Evolutionary conservation across 768 basidiomycete species (phyloP), one percentile per base, ranked within the genome.

Genomic region (Termitomyces sp.): DNA sequence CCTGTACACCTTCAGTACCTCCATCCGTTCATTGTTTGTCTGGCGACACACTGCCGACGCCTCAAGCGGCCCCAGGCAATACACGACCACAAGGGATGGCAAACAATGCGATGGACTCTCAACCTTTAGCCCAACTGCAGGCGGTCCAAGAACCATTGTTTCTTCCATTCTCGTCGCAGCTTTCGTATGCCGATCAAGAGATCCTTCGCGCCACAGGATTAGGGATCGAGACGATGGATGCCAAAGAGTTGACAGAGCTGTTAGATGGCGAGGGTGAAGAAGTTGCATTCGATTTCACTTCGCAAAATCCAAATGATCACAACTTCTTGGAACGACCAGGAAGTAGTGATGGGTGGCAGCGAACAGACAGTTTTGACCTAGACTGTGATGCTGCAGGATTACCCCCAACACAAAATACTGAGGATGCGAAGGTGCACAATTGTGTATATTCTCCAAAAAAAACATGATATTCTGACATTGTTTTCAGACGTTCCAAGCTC

Each of bases 161-260:
- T 67, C 63, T 76, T 56, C 73, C 83, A 26, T 59, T 62, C 34
- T 76, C 77, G 7, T 80, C 85, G n/a, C 86, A 86, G 65, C 75
- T 87, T 37, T 86, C 88, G 3, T 75, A 74, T 29, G 77, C 75
- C 31, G 79, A 83, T 37, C 74, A 77, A 61, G 80, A 77, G 51
- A 74, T 76, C 5, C 74, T 90, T 46, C 76, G 76, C 37, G 77
- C 75, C 27, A 83, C 85, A 1, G 88, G 88, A 5, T 71, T 92
- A 29, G 87, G 85, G 3, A 74, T 86, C 24, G 87, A 89, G 63
- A 65, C 77, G 59, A 88, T 91, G 88, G 73, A 77, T 57, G 76
- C 69, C 5, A 78, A 82, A 24, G 87, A 90, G 65, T 69, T 90
- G 36, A 76, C 72, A 22, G 82, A 78, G 26, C 76, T 87, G 74